Percentiles rank a stretch among this genome's conserved stretches.
Conservation (phyloP, 305 asterid species). For the Fraxinus albicans region DNA sequence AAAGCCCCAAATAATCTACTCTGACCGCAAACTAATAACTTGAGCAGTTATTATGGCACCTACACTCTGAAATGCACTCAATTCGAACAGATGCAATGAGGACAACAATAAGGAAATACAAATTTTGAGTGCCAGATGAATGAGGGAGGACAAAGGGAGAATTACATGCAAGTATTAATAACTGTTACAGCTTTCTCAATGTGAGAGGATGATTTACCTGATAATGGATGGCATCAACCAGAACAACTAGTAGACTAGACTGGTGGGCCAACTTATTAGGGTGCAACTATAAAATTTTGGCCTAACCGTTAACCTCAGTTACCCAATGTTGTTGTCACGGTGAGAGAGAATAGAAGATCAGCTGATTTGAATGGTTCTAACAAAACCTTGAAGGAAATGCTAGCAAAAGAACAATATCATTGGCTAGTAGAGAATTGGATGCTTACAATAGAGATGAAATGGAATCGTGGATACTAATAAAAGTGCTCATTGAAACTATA, state of each 20-base stretch:
- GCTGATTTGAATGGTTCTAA: background rate
- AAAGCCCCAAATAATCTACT: background rate
- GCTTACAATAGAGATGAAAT: background rate
- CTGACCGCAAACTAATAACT: background rate
- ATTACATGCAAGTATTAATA: background rate
- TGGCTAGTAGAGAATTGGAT: background rate
- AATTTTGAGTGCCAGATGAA: background rate
- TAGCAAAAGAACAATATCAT: background rate
- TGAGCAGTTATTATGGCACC: conserved; percentile 2
- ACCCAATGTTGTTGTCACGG: background rate
- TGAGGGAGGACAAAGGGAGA: background rate
- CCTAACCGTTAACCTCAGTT: background rate
- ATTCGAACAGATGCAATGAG: background rate
- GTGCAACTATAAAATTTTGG: background rate
- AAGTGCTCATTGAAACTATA: background rate
- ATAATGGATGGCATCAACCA: background rate
- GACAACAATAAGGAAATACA: background rate
- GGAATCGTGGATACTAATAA: background rate
- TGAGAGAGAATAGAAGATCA: background rate
- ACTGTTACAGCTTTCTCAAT: background rate
- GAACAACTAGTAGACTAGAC: background rate
- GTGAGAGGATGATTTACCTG: background rate
- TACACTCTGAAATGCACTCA: background rate
- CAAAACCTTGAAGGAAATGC: background rate
- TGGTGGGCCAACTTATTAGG: background rate